Base-by-base conservation (phyloP, 2,329 filamentous ascomycete species). In the Diaporthe aspalathi region DNA sequence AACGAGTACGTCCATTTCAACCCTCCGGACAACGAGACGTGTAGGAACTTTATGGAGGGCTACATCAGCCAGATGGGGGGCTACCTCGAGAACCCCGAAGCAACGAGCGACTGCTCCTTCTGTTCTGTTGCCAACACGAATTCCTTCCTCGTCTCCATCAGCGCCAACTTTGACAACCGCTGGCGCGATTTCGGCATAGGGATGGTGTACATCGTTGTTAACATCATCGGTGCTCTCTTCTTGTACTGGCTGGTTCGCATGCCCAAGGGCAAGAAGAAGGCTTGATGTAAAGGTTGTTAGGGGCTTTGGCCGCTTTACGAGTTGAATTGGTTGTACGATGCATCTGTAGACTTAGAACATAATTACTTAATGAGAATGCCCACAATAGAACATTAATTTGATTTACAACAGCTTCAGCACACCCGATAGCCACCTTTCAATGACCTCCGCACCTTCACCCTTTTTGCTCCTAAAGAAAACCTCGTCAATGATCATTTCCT, bases 1-100 rank as follows among this genome's bases (percentile, higher is more conserved):
- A 93, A 92, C 78, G 94, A 97, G 79, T 86, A 89, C 72, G 84
- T 93, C 27, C 78, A 82, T n/a, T 91, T 97, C 77, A 80, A 88
- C 12, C 91, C 94, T 0, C 85, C 88, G 0, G 71, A 79, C 1
- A 85, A 85, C n/a, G 72, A 83, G 75, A 92, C 87, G 0, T 95
- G 93, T 77, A 77, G 74, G 0, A 76, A 87, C 16, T 95, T 93
- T 77, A 78, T 94, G 75, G 57, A 73, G 0, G 40, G 76, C 0
- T 92, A 88, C 75, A 87, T 90, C 1, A 52, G 73, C 0, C 49
- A 72, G 0, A 76, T 82, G 0, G 88, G 88, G 1, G 92, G 90
- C 0, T 86, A 85, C 63, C 81, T 94, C 2, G 72, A 81, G 20
- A 85, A 92, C 75, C 76, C 77, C 0, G 75, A 79, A 12, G 85